These are phyloP conservation scores for Trichoderma breve DNA, from an alignment of 2,329 filamentous ascomycete species.

Conservation along the genomic window DNA sequence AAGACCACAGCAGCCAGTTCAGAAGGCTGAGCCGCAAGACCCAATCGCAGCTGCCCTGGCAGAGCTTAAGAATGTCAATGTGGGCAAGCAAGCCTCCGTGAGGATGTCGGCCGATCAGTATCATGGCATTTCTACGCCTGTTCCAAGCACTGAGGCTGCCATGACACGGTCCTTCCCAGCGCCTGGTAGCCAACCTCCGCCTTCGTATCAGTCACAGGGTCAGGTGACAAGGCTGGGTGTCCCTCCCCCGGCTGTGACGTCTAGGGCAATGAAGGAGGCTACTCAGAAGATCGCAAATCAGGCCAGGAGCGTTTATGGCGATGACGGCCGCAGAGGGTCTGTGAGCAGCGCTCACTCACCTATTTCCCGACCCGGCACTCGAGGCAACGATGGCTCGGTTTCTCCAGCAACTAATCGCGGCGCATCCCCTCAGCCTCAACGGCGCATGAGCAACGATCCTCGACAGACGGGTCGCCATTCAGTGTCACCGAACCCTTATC, in stretches of 20 bases:
- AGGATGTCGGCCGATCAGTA: conserved; percentile 96
- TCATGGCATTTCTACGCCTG: conserved; percentile 86
- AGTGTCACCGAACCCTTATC: conserved; percentile 64
- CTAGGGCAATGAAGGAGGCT: conserved; percentile 91
- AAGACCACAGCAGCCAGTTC: conserved; percentile 31
- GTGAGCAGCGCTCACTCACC: conserved; percentile 33
- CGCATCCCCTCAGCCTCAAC: conserved; percentile 59
- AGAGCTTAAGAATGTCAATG: conserved; percentile 79
- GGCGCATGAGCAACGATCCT: conserved; percentile 48
- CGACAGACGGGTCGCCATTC: conserved; percentile 46
- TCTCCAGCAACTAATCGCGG: conserved; percentile 69
- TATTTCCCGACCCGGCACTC: conserved; percentile 56
- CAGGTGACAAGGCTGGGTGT: conserved; percentile 78
- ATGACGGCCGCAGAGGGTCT: conserved; percentile 33
- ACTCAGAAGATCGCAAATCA: conserved; percentile 85
- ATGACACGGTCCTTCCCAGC: conserved; percentile 56
- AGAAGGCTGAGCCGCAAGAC: conserved; percentile 64
- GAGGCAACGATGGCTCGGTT: conserved; percentile 57
- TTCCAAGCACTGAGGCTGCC: conserved; percentile 48
- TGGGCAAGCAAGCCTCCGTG: conserved; percentile 72
- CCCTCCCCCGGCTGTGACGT: conserved; percentile 87
- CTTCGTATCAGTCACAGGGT: conserved; percentile 69
- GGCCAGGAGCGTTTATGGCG: conserved; percentile 73
- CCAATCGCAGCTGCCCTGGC: conserved; percentile 91
- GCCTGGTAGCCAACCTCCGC: conserved; percentile 64